Evolutionary conservation across 1,284 basidiomycete species (phyloP).

Genomic region (Afroboletus lepidellus): DNA sequence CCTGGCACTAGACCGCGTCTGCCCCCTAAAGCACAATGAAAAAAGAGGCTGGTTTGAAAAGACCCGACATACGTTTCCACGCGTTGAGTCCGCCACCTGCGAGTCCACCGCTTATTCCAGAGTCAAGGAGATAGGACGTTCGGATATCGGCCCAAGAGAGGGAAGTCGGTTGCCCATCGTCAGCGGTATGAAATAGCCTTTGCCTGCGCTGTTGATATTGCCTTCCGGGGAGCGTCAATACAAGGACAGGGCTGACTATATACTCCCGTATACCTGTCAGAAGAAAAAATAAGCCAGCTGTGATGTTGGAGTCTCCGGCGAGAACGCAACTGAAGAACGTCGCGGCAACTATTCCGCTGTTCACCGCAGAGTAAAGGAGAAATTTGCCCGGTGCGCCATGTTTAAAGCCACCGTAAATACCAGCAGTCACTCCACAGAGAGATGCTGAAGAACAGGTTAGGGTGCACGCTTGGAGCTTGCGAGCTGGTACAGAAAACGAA

Average conservation of each 20-base stretch:
- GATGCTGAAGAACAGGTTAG: conserved; percentile 38
- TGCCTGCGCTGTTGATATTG: conserved; percentile 41
- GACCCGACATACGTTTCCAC: conserved; percentile 41
- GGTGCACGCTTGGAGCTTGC: conserved; percentile 1
- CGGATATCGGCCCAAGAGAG: conserved; percentile 53
- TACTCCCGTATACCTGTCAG: conserved; percentile 65
- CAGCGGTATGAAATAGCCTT: conserved; percentile 21
- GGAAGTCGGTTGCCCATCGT: conserved; percentile 5
- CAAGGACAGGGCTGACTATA: conserved; percentile 54
- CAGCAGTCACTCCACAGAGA: conserved; percentile 49
- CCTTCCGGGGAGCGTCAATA: conserved; percentile 24
- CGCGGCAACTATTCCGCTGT: conserved; percentile 63
- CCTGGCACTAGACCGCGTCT: conserved; percentile 47
- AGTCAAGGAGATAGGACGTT: conserved; percentile 58
- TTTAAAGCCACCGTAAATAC: conserved; percentile 52
- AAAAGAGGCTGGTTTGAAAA: background rate
- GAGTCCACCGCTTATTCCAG: conserved; percentile 59
- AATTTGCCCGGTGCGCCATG: conserved; percentile 40
- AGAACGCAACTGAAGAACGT: conserved; percentile 66
- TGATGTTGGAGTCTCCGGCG: background rate
- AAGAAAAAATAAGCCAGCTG: conserved; percentile 2
- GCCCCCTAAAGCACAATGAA: conserved; percentile 38
- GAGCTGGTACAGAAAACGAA: conserved; percentile 47
- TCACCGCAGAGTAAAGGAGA: conserved; percentile 48
- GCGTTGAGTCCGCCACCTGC: conserved; percentile 54